Evolutionary conservation across 306 rosid genomes (phyloP).

Genomic region (Cucumis melo): DNA sequence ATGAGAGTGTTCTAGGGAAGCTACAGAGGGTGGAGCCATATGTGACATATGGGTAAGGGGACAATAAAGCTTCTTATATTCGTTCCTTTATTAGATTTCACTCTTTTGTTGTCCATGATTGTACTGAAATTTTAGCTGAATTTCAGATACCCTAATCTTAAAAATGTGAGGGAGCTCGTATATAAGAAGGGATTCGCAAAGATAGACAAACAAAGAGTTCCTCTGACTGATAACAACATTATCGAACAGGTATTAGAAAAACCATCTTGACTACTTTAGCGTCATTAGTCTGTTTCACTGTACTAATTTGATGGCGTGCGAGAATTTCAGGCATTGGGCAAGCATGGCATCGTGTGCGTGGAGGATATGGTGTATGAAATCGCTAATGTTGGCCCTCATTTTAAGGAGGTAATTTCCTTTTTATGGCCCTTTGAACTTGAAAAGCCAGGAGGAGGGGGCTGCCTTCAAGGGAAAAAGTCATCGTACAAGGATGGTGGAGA

Average conservation of each 20-base stretch:
- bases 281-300: neutral
- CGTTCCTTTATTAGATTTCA: neutral
- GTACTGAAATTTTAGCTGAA: neutral
- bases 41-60: conserved; percentile 73
- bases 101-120: neutral
- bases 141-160: conserved; percentile 65
- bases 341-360: conserved; percentile 52
- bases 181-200: conserved; percentile 59
- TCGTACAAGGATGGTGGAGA: conserved; percentile 66
- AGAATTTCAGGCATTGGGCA: conserved; percentile 45
- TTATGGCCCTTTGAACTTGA: conserved; percentile 70
- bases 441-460: conserved; percentile 36
- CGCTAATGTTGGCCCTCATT: conserved; percentile 59
- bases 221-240: conserved; percentile 71
- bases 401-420: conserved; percentile 51
- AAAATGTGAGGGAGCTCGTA: conserved; percentile 61
- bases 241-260: conserved; percentile 52
- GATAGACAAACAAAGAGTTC: conserved; percentile 55
- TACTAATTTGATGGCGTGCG: neutral
- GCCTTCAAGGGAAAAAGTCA: conserved; percentile 47
- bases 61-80: neutral
- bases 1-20: conserved; percentile 37
- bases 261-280: neutral
- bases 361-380: conserved; percentile 86
- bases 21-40: conserved; percentile 71